Conservation (phyloP, 805 yeast genomes). For the Lipomyces yamanashiensis region DNA sequence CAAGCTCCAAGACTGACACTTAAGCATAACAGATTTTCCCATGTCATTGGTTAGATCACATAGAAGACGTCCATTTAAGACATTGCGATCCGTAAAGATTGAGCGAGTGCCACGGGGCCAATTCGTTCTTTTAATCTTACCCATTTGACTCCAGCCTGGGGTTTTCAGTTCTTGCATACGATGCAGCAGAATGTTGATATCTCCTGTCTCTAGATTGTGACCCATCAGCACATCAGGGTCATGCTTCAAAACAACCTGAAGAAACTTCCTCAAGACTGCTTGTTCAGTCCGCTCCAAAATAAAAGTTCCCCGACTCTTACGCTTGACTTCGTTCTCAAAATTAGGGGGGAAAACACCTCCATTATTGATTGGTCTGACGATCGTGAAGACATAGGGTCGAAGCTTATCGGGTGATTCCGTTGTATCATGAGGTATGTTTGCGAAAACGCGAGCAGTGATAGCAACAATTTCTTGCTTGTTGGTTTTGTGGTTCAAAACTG, state of each 20-base stretch:
- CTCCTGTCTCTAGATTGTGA: conserved; percentile 78
- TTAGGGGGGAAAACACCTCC: conserved; percentile 72
- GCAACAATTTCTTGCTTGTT: conserved; percentile 88
- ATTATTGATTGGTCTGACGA: conserved; percentile 71
- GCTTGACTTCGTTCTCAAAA: conserved; percentile 62
- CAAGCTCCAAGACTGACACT: conserved; percentile 93
- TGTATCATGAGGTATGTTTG: conserved; percentile 72
- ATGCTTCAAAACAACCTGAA: conserved; percentile 69
- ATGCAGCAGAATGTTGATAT: conserved; percentile 78
- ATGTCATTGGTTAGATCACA: conserved; percentile 94
- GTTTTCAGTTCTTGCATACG: conserved; percentile 76
- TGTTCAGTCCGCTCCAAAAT: conserved; percentile 74
- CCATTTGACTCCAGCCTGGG: conserved; percentile 79
- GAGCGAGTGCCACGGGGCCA: conserved; percentile 80
- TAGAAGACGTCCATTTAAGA: conserved; percentile 81
- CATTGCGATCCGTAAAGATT: conserved; percentile 63
- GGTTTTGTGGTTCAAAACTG: conserved; percentile 72
- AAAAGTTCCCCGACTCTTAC: conserved; percentile 51
- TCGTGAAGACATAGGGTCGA: conserved; percentile 68
- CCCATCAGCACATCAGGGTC: conserved; percentile 95
- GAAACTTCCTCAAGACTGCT: conserved; percentile 70
- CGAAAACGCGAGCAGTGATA: conserved; percentile 74
- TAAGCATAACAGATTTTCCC: conserved; percentile 89
- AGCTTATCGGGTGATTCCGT: conserved; percentile 65
- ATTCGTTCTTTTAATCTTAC: conserved; percentile 69